Evolutionary conservation across 2,329 filamentous ascomycete genomes (phyloP).

Genomic region (Tolypocladium guangdongense): DNA sequence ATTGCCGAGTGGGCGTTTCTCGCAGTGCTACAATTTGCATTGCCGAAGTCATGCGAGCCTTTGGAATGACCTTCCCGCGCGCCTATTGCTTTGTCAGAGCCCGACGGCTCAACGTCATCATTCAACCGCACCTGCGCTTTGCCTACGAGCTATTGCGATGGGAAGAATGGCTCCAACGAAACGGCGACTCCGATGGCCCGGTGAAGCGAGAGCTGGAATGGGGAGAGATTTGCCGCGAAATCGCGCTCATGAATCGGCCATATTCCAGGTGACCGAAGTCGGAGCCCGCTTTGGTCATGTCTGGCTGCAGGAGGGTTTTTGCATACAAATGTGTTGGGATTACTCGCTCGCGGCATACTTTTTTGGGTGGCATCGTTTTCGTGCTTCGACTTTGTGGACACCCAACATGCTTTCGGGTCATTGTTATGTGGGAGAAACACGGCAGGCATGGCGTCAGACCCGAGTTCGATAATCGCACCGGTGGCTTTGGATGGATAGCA

Average conservation of each 20-base stretch:
- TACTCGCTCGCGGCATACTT: background rate
- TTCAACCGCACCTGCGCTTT: conserved; percentile 91
- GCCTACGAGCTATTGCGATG: conserved; percentile 92
- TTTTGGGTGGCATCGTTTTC: background rate
- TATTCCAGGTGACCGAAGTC: conserved; percentile 53
- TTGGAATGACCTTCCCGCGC: conserved; percentile 72
- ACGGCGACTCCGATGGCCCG: conserved; percentile 29
- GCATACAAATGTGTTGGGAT: background rate
- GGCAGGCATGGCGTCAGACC: background rate
- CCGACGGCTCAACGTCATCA: conserved; percentile 89
- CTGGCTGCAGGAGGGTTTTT: background rate
- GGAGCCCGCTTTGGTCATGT: background rate
- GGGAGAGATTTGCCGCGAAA: conserved; percentile 77
- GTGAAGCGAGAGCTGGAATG: conserved; percentile 79
- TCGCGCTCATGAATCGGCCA: conserved; percentile 91
- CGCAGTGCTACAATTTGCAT: conserved; percentile 96
- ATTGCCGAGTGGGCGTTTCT: conserved; percentile 92
- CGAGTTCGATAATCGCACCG: background rate
- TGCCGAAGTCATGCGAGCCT: conserved; percentile 87
- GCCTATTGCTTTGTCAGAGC: conserved; percentile 96
- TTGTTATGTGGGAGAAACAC: background rate
- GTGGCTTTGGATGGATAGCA: background rate
- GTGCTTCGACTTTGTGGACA: background rate
- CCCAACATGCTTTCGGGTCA: background rate
- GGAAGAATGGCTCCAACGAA: conserved; percentile 65